A percentile compares a stretch with the other conserved stretches of the same genome.
These are phyloP conservation scores for Hibiscus mutabilis DNA, from an alignment of 345 rosid genomes.

Conservation along the genomic window DNA sequence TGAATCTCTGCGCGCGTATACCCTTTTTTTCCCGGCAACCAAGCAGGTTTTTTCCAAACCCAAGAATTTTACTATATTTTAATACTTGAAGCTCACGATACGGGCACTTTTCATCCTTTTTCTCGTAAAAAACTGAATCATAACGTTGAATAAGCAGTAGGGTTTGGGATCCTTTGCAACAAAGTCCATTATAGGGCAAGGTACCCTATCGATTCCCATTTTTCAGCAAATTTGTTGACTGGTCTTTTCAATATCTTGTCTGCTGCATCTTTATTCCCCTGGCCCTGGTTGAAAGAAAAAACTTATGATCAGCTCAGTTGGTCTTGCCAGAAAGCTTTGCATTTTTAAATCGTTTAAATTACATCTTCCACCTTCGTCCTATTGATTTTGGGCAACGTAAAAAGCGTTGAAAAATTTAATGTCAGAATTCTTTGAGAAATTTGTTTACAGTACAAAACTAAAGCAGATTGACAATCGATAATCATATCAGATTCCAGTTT, in stretches of 20 bases:
- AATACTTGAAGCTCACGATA: background rate
- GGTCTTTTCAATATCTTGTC: conserved; percentile 16
- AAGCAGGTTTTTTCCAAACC: background rate
- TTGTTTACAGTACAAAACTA: background rate
- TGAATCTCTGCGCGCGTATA: conserved; percentile 19
- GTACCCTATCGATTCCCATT: background rate
- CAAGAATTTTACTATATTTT: background rate
- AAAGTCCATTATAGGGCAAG: background rate
- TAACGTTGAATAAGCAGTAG: conserved; percentile 1
- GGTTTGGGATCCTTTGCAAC: background rate
- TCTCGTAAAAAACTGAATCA: background rate
- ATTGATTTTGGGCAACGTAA: background rate
- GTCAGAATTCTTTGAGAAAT: background rate
- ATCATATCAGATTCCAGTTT: conserved; percentile 4
- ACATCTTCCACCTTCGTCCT: conserved; percentile 1
- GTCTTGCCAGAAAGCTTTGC: conserved; percentile 12
- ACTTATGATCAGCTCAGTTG: conserved; percentile 4
- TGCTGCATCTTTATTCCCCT: conserved; percentile 9
- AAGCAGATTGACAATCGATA: background rate
- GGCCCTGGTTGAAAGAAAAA: background rate
- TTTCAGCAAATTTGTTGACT: conserved; percentile 9
- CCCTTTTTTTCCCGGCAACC: background rate
- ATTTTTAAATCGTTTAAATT: background rate
- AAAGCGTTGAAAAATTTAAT: background rate
- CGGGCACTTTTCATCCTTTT: background rate